phyloP scores from a whole-genome alignment of 208 protist genomes.

The Acanthamoeba royreba region DNA sequence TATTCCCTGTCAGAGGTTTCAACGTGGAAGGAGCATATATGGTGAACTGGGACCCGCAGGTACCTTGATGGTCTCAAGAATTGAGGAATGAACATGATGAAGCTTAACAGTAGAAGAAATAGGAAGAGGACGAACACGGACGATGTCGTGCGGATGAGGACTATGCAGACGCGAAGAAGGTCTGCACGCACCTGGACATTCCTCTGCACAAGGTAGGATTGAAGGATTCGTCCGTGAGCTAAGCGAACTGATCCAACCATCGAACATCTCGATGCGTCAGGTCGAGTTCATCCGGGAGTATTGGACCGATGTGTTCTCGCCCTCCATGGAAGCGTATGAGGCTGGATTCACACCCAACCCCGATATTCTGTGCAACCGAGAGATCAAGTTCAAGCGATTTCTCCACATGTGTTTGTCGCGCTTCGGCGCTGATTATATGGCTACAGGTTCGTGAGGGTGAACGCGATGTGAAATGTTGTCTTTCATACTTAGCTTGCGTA shows the following conservation, averaged over 20 bases:
- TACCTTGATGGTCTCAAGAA: too few relatives aligned
- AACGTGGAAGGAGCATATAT: constrained; percentile 4
- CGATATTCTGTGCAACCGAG: constrained; percentile 78
- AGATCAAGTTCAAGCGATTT: constrained; percentile 81
- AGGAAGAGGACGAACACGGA: constrained; percentile 61
- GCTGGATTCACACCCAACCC: constrained; percentile 80
- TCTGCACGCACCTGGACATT: constrained; percentile 50
- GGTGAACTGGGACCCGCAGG: constrained; percentile 22
- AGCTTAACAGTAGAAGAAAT: not conserved
- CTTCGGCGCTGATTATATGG: constrained; percentile 58
- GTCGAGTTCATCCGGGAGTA: constrained; percentile 80
- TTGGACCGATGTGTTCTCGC: constrained; percentile 79
- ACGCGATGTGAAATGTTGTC: too few relatives aligned
- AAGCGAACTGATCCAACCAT: not conserved
- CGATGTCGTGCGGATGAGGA: constrained; percentile 54
- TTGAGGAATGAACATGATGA: not conserved
- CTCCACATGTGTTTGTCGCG: constrained; percentile 53
- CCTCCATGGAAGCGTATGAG: constrained; percentile 64
- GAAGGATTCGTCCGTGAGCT: not conserved
- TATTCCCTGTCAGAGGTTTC: constrained; percentile 34
- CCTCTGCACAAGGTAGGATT: not conserved
- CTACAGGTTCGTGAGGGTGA: too few relatives aligned
- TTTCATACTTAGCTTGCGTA: too few relatives aligned
- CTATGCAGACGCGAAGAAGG: not conserved
- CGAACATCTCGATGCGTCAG: too few relatives aligned